Percentiles rank a stretch among this genome's conserved stretches.
phyloP scores from a whole-genome alignment of 106 monocot species.

The Platanthera guangdongensis region DNA sequence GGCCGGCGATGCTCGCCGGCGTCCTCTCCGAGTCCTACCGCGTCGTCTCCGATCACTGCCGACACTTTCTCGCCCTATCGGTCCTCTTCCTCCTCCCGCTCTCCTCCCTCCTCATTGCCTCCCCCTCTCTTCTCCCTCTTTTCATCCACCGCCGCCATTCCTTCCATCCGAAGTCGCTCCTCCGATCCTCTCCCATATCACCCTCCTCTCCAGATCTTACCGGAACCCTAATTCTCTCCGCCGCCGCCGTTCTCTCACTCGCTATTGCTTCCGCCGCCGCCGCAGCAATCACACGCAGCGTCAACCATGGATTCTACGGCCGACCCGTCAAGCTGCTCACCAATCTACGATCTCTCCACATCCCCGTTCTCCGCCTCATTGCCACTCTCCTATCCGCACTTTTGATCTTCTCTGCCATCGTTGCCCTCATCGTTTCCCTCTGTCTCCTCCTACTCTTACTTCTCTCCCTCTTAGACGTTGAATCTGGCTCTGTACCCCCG shows the following conservation, averaged over 20 bases:
- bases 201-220: background rate
- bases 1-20: conserved; percentile 13
- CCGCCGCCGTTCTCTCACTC: background rate
- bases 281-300: conserved; percentile 4
- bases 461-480: conserved; percentile 4
- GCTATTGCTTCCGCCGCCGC: background rate
- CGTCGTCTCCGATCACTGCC: conserved; percentile 14
- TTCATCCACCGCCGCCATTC: background rate
- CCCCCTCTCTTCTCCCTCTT: conserved; percentile 7
- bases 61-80: conserved; percentile 12
- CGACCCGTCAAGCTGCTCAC: conserved; percentile 8
- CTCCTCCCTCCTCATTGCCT: conserved; percentile 8
- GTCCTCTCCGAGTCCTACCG: conserved; percentile 6
- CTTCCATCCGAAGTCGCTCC: background rate
- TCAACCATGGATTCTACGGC: conserved; percentile 9
- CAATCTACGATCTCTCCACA: conserved; percentile 4
- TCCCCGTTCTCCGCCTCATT: conserved; percentile 9
- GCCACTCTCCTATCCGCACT: conserved; percentile 4
- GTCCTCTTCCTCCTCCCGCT: conserved; percentile 11
- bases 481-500: conserved; percentile 2
- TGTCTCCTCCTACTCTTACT: conserved; percentile 11
- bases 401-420: conserved; percentile 4
- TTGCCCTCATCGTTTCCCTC: conserved; percentile 2
- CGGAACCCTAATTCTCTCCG: background rate
- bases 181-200: background rate